Evolutionary conservation across 805 yeast species (phyloP).

Genomic region (Henningerozyma blattae): DNA sequence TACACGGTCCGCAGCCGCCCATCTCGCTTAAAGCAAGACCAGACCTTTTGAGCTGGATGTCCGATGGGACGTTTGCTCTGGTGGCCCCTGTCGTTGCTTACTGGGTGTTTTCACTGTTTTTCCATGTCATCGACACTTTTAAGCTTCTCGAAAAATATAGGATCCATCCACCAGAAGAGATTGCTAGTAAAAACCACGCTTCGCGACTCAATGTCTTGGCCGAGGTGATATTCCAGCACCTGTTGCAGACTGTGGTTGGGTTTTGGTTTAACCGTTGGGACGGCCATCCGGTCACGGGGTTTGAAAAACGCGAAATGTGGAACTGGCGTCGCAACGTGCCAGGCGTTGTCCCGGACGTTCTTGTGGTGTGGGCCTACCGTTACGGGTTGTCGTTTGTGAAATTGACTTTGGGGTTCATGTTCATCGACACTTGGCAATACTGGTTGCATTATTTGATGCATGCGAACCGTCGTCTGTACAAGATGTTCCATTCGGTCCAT

Average conservation of each 20-base stretch:
- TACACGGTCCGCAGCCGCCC: no score
- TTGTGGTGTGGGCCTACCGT: slow-evolving; percentile 43
- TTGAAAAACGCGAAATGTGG: slow-evolving; percentile 38
- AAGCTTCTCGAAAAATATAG: slow-evolving; percentile 73
- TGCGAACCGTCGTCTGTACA: slow-evolving; percentile 60
- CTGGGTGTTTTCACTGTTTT: slow-evolving; percentile 67
- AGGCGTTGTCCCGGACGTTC: slow-evolving; percentile 33
- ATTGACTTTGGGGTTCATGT: slow-evolving; percentile 48
- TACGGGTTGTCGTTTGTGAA: slow-evolving; percentile 52
- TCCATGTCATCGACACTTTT: slow-evolving; percentile 62
- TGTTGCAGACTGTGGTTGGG: slow-evolving; percentile 72
- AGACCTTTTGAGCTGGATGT: slow-evolving; percentile 41
- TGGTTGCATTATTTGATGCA: slow-evolving; percentile 87
- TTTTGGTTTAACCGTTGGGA: slow-evolving; percentile 43
- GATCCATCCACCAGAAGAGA: slow-evolving; percentile 88
- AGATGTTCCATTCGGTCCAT: slow-evolving; percentile 83
- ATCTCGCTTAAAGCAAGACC: no score
- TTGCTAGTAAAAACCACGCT: slow-evolving; percentile 63
- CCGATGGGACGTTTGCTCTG: slow-evolving; percentile 65
- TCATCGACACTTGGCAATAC: slow-evolving; percentile 94
- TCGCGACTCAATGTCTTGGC: slow-evolving; percentile 53
- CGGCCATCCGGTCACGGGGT: slow-evolving; percentile 38
- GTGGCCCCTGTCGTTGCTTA: slow-evolving; percentile 70
- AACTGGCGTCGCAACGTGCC: slow-evolving; percentile 23
- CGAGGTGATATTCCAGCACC: slow-evolving; percentile 79